Percentiles rank a stretch among this genome's conserved stretches.
Evolutionary conservation across 2,329 filamentous ascomycete species (phyloP).

Genomic region (Ophiostoma australiae): DNA sequence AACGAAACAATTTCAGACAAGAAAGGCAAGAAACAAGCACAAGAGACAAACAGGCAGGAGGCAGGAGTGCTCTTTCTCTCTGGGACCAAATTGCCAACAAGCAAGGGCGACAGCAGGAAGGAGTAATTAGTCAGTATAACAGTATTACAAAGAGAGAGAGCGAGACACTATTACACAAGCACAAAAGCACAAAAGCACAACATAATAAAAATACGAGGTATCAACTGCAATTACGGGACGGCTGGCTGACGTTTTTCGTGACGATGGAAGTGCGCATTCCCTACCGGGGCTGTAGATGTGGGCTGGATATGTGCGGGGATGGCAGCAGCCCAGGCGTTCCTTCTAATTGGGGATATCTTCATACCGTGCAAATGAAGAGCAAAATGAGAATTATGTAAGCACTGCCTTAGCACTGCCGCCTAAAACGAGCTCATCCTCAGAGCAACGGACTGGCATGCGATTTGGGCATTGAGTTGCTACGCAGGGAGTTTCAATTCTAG

Average conservation of each 20-base stretch:
- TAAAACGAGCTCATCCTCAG: neutral
- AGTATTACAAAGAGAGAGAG: neutral
- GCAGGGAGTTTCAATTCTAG: neutral
- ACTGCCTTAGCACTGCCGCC: neutral
- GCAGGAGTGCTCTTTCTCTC: slow-evolving; percentile 15
- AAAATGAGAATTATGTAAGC: neutral
- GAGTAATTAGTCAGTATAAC: neutral
- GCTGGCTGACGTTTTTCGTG: neutral
- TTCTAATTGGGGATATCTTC: neutral
- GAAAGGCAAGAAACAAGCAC: neutral
- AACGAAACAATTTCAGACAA: neutral
- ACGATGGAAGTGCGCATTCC: neutral
- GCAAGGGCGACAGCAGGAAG: neutral
- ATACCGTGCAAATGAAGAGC: neutral
- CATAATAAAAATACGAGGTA: neutral
- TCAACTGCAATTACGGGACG: neutral
- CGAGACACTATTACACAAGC: neutral
- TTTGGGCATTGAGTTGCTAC: neutral
- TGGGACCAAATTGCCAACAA: neutral
- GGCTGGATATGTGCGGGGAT: neutral
- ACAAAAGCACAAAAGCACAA: neutral
- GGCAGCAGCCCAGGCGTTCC: neutral
- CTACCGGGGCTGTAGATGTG: neutral
- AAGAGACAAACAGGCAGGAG: slow-evolving; percentile 2
- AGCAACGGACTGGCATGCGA: neutral